A percentile compares a stretch with the other conserved stretches of the same genome.
phyloP scores from a whole-genome alignment of 352 stramenopile species.

The Saprolegnia diclina region DNA sequence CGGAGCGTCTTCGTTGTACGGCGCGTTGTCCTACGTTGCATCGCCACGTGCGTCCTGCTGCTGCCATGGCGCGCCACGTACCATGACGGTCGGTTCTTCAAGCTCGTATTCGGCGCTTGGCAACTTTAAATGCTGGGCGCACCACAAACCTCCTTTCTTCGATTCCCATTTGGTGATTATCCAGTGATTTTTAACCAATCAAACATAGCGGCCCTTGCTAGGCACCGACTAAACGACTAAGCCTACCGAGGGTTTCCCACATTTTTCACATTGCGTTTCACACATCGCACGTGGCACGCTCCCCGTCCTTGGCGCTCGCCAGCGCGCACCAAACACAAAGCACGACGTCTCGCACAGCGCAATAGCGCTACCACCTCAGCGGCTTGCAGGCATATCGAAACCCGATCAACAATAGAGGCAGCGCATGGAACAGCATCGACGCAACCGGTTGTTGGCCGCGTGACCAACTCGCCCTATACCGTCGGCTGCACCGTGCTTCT shows the following conservation, averaged over 20 bases:
- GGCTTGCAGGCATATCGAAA: too few species aligned
- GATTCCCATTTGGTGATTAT: background rate
- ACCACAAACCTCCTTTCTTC: conserved; percentile 16
- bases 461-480: too few species aligned
- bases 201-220: background rate
- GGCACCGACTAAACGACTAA: background rate
- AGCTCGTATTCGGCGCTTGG: background rate
- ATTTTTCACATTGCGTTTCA: too few species aligned
- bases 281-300: too few species aligned
- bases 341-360: too few species aligned
- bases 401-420: too few species aligned
- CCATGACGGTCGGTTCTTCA: background rate
- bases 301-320: too few species aligned
- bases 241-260: background rate
- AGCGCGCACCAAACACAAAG: too few species aligned
- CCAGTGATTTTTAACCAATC: conserved; percentile 16
- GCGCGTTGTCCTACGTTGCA: background rate
- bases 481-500: too few species aligned
- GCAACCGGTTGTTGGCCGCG: too few species aligned
- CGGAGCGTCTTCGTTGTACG: background rate
- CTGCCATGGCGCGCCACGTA: background rate
- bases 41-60: background rate
- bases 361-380: too few species aligned
- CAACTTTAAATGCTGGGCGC: conserved; percentile 1
- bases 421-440: too few species aligned